A percentile compares a stretch with the other conserved stretches of the same genome.
Conservation (phyloP, 2,329 filamentous ascomycete species). For the Colletotrichum limetticola region DNA sequence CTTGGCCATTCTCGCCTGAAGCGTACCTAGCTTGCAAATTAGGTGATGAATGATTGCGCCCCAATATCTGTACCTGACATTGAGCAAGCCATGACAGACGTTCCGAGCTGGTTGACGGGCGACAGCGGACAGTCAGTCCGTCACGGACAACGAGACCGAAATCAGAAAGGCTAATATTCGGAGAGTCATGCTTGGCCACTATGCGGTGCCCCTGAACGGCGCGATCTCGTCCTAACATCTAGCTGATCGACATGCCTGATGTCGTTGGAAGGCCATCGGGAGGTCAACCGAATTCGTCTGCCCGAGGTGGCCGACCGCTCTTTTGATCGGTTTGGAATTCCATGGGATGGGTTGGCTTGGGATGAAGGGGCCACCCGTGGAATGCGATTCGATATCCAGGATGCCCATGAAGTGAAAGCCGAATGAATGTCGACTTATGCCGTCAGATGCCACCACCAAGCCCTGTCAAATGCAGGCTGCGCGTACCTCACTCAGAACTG, state of each 20-base stretch:
- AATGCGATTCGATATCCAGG: constrained; percentile 23
- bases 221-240: not conserved
- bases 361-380: not conserved
- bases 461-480: constrained; percentile 24
- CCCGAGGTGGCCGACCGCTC: not conserved
- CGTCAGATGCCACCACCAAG: constrained; percentile 18
- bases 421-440: constrained; percentile 25
- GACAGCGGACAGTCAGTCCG: not conserved
- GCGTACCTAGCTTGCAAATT: constrained; percentile 13
- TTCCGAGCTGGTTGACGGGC: not conserved
- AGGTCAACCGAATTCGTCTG: not conserved
- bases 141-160: not conserved
- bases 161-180: constrained; percentile 4
- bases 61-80: constrained; percentile 1
- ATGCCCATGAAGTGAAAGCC: constrained; percentile 9
- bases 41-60: constrained; percentile 4
- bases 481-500: constrained; percentile 20
- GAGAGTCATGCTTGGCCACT: constrained; percentile 8
- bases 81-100: not conserved
- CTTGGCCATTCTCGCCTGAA: constrained; percentile 21
- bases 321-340: constrained; percentile 6
- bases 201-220: constrained; percentile 26
- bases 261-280: not conserved
- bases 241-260: not conserved
- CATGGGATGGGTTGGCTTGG: constrained; percentile 17